Base-by-base conservation (phyloP, 129 eudicot genomes). In the Saposhnikovia divaricata region DNA sequence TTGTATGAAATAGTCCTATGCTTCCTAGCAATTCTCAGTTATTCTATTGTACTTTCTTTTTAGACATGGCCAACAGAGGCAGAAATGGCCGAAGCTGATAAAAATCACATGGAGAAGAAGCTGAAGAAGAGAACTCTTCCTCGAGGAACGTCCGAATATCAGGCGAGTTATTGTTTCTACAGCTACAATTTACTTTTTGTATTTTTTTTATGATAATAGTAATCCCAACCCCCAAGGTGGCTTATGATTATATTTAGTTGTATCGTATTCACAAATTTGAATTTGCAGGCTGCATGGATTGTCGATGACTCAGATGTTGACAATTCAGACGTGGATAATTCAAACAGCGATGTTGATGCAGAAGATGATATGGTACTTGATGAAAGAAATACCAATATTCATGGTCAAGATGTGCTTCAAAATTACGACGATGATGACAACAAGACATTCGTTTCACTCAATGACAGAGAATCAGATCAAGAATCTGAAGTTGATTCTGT, bases 41-140 rank as follows among this genome's bases (percentile, higher is more conserved):
- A 63, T 6, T 3, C 31, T 76, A 28, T 16, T 37, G 59, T 18
- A 16, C 13, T 40, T 66, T 74, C 59, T 79, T 43, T 42, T 57
- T 83, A 96, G 99, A 96, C 99, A 84, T 96, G 98, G 98, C 99
- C 99, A 42, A 96, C 99, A 39, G 98, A 92, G 85, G 98, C 91
- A 80, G 99, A 96, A 83, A 96, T 96, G 98, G 91, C 83, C 76
- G 98, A 96, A 82, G 98, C 99, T 57, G 98, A 92, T 79, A 87
- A 78, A 87, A 75, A 83, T 57, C 93, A 85, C 23, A 79, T 77
- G 83, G 93, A 92, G 50, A 92, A 86, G 85, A 92, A 87, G 80
- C 84, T 85, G 73, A 92, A 85, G 81, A 96, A 87, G 84, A 88
- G 86, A 87, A 77, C 72, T 70, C 90, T 92, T 78, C 99, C 99